Evolutionary conservation across 257 asterid genomes (phyloP).

Genomic region (Solanum megistacrolobum): DNA sequence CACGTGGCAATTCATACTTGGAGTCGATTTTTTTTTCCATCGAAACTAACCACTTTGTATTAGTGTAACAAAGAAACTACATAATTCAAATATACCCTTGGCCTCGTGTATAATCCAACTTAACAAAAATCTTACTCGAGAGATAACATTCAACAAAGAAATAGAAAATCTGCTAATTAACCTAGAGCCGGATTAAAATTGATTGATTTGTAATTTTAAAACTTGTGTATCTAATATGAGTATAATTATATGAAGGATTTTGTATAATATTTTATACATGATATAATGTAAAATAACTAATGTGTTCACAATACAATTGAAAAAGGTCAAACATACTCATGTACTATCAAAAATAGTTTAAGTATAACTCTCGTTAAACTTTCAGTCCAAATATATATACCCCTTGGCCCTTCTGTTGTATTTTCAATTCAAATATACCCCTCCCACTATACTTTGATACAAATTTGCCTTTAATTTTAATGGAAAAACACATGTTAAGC

Average conservation of each 20-base stretch:
- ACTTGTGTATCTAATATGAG: not conserved
- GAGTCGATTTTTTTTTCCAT: too few species aligned
- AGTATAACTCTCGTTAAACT: too few species aligned
- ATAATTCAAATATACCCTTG: too few species aligned
- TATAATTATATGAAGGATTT: not conserved
- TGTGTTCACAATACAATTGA: too few species aligned
- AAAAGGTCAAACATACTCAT: too few species aligned
- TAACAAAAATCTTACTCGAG: too few species aligned
- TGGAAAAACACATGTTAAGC: not conserved
- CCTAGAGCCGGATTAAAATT: not conserved
- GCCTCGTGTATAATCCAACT: not conserved
- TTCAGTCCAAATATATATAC: too few species aligned
- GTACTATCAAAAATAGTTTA: too few species aligned
- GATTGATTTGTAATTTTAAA: not conserved
- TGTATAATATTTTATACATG: too few species aligned
- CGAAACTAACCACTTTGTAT: not conserved
- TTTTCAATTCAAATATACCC: not conserved
- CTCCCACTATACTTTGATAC: not conserved
- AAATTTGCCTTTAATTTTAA: too few species aligned
- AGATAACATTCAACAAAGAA: not conserved
- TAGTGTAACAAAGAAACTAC: not conserved
- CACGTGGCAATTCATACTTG: not conserved
- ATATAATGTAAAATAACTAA: too few species aligned
- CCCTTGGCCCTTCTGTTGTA: not conserved
- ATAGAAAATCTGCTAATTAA: too few species aligned